Base-by-base conservation (phyloP, 371 early-diverging fungal genomes). In the Circinella umbellata region DNA sequence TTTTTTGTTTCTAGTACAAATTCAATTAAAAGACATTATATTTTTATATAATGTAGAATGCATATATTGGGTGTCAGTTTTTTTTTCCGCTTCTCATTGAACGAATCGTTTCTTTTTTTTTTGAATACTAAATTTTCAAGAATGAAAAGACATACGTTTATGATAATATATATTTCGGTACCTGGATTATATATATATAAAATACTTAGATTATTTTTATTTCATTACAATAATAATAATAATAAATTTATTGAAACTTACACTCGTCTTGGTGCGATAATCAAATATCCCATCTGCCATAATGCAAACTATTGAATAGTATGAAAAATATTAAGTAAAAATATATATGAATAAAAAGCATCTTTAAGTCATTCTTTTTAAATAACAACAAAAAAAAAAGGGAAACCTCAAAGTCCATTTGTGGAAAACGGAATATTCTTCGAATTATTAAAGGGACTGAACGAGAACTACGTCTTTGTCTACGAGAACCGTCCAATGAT, bases 151-250 rank as follows among this genome's bases (percentile, higher is more conserved):
- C 85, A 75, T 88, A 92, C 94, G 96, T 82, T 94, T 95, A 82
- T 96, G 94, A 76, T 95, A 94, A 79, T 94, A 94, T 53, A 96
- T 94, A 73, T 92, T 96, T 61, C 93, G 84, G 77, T 94, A 94
- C 53, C 93, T 94, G 81, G 61, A 67, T 13, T 13, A 66, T 57
- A 72, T 55, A 51, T 39, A 1, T 37, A 34, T 17, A 27, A 17
- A 35, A 3, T 46, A 46, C 18, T 54, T 49, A 42, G 34, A 14
- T 61, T 57, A 42, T 39, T 34, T 35, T 5, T 46, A 9, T n/a
- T 11, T 42, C 11, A 9, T 42, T 11, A 27, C 27, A 27, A 27
- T 27, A 27, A 27, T 27, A 27, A 27, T 27, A 27, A 27, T 27
- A 27, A 27, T 27, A 42, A 2, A 1, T 42, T 42, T 9, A 2